Percentiles rank a stretch among this genome's conserved stretches.
These are phyloP conservation scores for Clavaria fumosa DNA, from an alignment of 768 basidiomycete species.

Conservation along the genomic window DNA sequence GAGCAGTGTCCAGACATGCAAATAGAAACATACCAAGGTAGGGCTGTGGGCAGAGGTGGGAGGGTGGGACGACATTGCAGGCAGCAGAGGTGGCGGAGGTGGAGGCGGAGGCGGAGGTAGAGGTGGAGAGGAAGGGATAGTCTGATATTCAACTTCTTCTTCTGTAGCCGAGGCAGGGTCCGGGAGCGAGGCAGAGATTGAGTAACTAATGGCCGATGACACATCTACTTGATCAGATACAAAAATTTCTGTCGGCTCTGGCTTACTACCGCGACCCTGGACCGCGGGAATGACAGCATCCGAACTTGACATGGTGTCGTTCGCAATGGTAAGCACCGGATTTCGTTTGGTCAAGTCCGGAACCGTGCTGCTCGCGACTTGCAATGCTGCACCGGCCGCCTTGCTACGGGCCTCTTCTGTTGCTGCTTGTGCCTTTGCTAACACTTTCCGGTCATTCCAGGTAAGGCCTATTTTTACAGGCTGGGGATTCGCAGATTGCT, in stretches of 20 bases:
- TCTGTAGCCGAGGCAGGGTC: no score
- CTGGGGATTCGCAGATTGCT: conserved; percentile 15
- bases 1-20: no score
- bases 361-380: no score
- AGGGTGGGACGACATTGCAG: conserved; percentile 20
- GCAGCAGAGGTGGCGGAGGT: conserved; percentile 16
- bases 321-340: conserved; percentile 7
- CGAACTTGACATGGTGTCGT: conserved; percentile 14
- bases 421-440: conserved; percentile 75
- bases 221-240: no score
- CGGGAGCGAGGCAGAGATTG: no score
- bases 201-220: no score
- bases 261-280: no score
- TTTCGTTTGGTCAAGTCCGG: no score
- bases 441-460: conserved; percentile 86
- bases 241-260: no score
- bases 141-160: no score
- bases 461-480: conserved; percentile 61
- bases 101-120: conserved; percentile 29
- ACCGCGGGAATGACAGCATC: neutral
- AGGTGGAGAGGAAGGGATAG: no score
- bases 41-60: conserved; percentile 15
- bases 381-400: conserved; percentile 14
- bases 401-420: conserved; percentile 61
- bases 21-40: no score